phyloP scores from a whole-genome alignment of 129 eudicot genomes.

The Oenanthe sinensis region DNA sequence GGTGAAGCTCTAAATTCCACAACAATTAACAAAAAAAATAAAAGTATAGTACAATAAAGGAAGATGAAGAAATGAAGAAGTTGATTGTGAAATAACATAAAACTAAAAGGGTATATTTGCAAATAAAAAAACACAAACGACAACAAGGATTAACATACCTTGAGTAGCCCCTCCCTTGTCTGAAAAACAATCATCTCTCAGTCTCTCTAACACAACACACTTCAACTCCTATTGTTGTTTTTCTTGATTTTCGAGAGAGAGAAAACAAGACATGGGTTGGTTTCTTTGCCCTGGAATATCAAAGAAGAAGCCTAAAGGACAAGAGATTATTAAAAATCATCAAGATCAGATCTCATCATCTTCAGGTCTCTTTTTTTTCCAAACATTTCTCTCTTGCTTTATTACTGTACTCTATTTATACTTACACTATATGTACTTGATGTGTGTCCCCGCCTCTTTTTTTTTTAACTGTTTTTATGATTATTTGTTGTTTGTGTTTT shows the following conservation, averaged over 20 bases:
- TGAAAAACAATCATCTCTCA: conserved; percentile 9
- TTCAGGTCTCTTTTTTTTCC: conserved; percentile 29
- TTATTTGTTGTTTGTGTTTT: conserved; percentile 4
- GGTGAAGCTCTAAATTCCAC: too few relatives aligned
- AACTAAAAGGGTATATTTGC: conserved; percentile 11
- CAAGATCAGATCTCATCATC: conserved; percentile 80
- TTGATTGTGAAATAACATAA: background rate
- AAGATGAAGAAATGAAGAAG: background rate
- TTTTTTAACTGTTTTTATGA: conserved; percentile 7
- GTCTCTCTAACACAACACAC: background rate
- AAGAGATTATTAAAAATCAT: conserved; percentile 30
- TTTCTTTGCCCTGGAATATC: conserved; percentile 53
- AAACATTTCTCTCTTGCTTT: background rate
- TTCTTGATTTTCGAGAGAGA: conserved; percentile 8
- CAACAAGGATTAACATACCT: conserved; percentile 21
- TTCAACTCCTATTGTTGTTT: background rate
- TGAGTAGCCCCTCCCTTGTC: conserved; percentile 21
- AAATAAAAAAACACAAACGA: conserved; percentile 13
- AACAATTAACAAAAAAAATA: too few relatives aligned
- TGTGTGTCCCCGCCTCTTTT: conserved; percentile 3
- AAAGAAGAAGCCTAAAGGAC: conserved; percentile 37
- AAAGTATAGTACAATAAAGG: too few relatives aligned
- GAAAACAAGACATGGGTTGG: conserved; percentile 52
- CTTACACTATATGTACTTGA: conserved; percentile 4
- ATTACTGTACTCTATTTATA: background rate